These are phyloP conservation scores for Scutellaria minor DNA, from an alignment of 257 asterid genomes.

Conservation along the genomic window DNA sequence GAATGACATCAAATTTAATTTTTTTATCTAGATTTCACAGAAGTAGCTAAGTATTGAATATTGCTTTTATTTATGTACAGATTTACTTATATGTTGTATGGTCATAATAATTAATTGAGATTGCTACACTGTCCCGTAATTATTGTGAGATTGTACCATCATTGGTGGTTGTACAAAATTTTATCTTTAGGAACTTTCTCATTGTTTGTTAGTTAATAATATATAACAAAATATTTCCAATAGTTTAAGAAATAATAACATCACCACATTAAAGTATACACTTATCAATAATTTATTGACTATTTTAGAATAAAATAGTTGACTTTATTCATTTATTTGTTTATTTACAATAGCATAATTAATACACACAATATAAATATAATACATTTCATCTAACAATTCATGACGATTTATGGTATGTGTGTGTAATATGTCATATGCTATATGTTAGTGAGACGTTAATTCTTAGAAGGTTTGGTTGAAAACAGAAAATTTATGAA, in stretches of 20 bases:
- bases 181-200: neutral
- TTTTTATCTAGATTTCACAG: conserved; percentile 1
- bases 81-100: neutral
- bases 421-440: too few relatives aligned
- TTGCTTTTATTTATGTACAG: neutral
- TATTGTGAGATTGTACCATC: neutral
- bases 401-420: too few relatives aligned
- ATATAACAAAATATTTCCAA: too few relatives aligned
- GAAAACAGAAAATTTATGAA: too few relatives aligned
- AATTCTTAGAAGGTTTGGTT: too few relatives aligned
- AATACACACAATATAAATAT: too few relatives aligned
- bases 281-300: neutral
- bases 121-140: neutral
- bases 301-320: too few relatives aligned
- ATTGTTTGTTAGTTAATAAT: neutral
- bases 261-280: neutral
- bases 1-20: conserved; percentile 23
- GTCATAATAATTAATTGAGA: conserved; percentile 8
- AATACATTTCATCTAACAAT: too few relatives aligned
- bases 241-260: neutral
- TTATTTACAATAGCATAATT: too few relatives aligned
- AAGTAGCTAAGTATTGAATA: conserved; percentile 31
- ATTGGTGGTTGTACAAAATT: neutral
- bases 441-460: too few relatives aligned
- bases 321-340: too few relatives aligned